Percentiles rank a stretch among this genome's conserved stretches.
Conservation (phyloP, 202 grass and related monocot species). For the Carex arenaria region DNA sequence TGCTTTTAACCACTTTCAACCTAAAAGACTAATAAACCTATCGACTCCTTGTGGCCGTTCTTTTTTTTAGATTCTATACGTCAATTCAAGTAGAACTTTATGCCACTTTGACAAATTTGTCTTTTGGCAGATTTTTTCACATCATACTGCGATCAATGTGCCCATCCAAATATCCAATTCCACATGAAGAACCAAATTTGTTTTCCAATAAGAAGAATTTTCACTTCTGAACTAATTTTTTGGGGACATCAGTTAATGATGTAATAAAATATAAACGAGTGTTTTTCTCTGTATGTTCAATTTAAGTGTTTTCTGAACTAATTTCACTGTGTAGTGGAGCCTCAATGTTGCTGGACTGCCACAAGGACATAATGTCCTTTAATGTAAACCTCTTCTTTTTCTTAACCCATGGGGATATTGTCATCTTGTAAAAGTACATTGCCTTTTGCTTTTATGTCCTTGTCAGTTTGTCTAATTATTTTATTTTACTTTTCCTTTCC, state of each 20-base stretch:
- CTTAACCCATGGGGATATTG: neutral
- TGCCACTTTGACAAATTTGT: neutral
- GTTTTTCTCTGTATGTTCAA: neutral
- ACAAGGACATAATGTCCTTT: neutral
- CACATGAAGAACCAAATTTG: neutral
- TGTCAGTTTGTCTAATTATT: neutral
- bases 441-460: neutral
- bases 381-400: neutral
- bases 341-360: neutral
- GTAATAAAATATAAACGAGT: neutral
- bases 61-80: slow-evolving; percentile 13
- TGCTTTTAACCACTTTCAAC: neutral
- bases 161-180: neutral
- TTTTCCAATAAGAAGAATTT: neutral
- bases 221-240: neutral
- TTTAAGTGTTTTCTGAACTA: too few relatives aligned
- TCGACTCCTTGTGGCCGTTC: neutral
- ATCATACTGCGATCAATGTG: neutral
- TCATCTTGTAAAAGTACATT: neutral
- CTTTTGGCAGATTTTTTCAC: neutral
- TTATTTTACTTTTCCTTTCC: neutral
- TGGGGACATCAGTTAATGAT: neutral
- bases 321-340: neutral
- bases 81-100: slow-evolving; percentile 7
- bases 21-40: neutral